Evolutionary conservation across 2,329 filamentous ascomycete genomes (phyloP), one percentile per base, ranked within the genome.

Genomic region (Pyrenochaeta sp.): DNA sequence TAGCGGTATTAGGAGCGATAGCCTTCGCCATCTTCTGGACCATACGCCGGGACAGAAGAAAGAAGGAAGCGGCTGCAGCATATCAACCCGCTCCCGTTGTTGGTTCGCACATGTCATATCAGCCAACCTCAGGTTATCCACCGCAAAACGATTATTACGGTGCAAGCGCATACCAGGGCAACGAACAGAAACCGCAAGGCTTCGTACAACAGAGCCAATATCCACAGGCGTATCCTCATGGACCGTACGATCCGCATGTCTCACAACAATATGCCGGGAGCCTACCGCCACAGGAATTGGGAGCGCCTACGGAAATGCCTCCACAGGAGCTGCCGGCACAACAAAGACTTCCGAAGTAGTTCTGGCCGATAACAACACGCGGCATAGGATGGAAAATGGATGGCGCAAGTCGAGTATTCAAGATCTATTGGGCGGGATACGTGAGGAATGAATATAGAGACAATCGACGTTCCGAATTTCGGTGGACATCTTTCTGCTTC

Each of bases 181-280:
- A 36, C 13, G 56, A 58, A 27, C 12, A 24, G 24, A 58, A 58
- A 42, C 56, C 51, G 1, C 45, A 50, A 19, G 52, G 52, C 25
- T 49, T 59, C 13, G 28, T 19, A 5, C 28, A 32, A 19, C 46
- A 42, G 28, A 22, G 39, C 28, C 37, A 44, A n/a, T 54, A 51
- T 30, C 27, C 27, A 2, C 47, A 46, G 37, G 13, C 40, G 39
- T 59, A 59, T 25, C 56, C 56, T 2, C 52, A 49, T 5, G 49
- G 52, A 1, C 52, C 52, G 12, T 59, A 59, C 34, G 48, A 55
- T 46, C 56, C 56, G 24, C 52, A 59, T n/a, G 32, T 54, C 39
- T 37, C 46, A 19, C 39, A 50, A 40, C 47, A 40, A 15, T 50
- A 50, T 40, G 19, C 47, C 7, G 24, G 32, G 5, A 50, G 47